These are phyloP conservation scores for Phalaenopsis equestris DNA, from an alignment of 106 monocot species.

Conservation along the genomic window DNA sequence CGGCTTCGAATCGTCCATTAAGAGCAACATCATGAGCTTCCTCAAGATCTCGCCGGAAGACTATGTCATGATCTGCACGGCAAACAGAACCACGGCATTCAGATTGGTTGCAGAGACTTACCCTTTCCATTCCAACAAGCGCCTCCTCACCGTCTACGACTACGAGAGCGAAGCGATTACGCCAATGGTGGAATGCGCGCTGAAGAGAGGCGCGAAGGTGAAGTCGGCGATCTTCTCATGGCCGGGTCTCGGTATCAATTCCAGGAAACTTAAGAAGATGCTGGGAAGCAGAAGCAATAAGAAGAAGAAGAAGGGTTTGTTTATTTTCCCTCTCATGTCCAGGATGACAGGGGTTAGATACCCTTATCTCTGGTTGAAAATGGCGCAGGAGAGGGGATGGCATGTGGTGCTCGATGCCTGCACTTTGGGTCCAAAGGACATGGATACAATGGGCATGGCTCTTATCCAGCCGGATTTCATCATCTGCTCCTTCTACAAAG, in stretches of 20 bases:
- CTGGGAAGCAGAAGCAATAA: constrained; percentile 25
- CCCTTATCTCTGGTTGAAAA: constrained; percentile 66
- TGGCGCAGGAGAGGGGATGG: constrained; percentile 70
- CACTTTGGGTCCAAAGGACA: constrained; percentile 61
- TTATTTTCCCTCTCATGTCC: constrained; percentile 70
- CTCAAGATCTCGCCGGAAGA: constrained; percentile 42
- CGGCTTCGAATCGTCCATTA: constrained; percentile 31
- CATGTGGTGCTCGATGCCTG: constrained; percentile 63
- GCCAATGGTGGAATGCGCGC: constrained; percentile 34
- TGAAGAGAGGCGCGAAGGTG: constrained; percentile 35
- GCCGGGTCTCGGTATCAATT: constrained; percentile 56
- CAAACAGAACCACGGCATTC: constrained; percentile 66
- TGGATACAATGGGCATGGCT: constrained; percentile 66
- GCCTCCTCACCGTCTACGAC: constrained; percentile 71
- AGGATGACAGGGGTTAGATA: constrained; percentile 57
- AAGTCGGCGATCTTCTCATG: constrained; percentile 56
- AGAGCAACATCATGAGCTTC: constrained; percentile 43
- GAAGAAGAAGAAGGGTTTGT: constrained; percentile 36
- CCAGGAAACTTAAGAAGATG: constrained; percentile 29
- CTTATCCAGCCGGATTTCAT: constrained; percentile 72
- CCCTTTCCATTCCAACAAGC: constrained; percentile 43
- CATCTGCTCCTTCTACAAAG: constrained; percentile 77
- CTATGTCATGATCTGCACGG: constrained; percentile 61
- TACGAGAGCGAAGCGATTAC: constrained; percentile 62
- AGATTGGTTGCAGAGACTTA: constrained; percentile 64